Percentiles rank a stretch among this genome's conserved stretches.
phyloP scores from a whole-genome alignment of 2,329 filamentous ascomycete species.

The Curvularia hawaiiensis region DNA sequence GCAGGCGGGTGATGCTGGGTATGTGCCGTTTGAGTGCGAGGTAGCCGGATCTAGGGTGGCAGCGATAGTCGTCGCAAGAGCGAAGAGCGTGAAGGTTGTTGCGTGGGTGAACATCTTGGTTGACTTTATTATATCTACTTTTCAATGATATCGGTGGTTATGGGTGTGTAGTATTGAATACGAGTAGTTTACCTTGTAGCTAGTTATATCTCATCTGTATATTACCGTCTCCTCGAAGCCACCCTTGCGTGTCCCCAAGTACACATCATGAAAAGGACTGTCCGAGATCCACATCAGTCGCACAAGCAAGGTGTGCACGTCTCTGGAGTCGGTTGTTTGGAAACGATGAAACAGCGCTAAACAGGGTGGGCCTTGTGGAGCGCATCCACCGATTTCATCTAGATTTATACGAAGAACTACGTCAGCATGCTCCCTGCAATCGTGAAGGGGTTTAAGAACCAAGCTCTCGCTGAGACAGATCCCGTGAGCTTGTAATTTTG shows the following conservation, averaged over 20 bases:
- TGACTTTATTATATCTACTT: background rate
- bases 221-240: background rate
- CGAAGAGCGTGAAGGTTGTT: slow-evolving; percentile 15
- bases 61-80: slow-evolving; percentile 23
- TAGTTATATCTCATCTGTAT: background rate
- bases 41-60: slow-evolving; percentile 46
- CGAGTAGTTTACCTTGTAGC: background rate
- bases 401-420: background rate
- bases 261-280: background rate
- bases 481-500: background rate
- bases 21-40: slow-evolving; percentile 47
- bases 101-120: slow-evolving; percentile 5
- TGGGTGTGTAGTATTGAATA: background rate
- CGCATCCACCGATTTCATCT: background rate
- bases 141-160: background rate
- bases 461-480: background rate
- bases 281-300: background rate
- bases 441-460: background rate
- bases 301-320: background rate
- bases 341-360: slow-evolving; percentile 5
- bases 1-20: slow-evolving; percentile 35
- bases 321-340: background rate
- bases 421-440: background rate
- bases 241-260: background rate
- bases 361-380: background rate